Evolutionary conservation across 1,139 yeast species (phyloP), one percentile per base, ranked within the genome.

Genomic region (Pichia sp.): DNA sequence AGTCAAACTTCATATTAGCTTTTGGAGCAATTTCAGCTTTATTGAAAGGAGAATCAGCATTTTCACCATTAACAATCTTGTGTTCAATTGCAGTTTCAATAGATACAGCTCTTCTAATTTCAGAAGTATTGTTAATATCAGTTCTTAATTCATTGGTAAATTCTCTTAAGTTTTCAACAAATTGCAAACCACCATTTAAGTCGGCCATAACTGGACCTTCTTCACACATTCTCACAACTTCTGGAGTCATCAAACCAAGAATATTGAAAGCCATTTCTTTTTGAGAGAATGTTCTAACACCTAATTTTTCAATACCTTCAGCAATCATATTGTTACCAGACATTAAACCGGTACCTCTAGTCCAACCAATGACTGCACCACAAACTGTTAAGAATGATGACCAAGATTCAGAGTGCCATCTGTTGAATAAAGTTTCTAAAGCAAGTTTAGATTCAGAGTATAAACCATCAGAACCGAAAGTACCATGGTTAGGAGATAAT

Each of bases 321-420:
- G 98, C 97, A 66, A 92, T 87, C 64, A 89, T 84, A 73, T 92
- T 92, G 76, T 92, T 92, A 59, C 84, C 97, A 62, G 90, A 77
- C 98, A 92, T 92, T 64, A 92, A 82, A 64, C 98, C 98, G 52
- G 98, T 92, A 69, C 98, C 98, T 78, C 98, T 87, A 53, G 98
- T 92, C 98, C 98, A 92, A 65, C 98, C 98, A 68, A 92, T 92
- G 55, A 92, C 79, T 44, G 97, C 97, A 75, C 98, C 98, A 69
- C 97, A 90, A 53, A 92, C 75, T 52, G 97, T 92, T 70, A 92
- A 82, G 73, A 87, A 94, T 56, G 86, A 74, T 45, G 83, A 82
- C 98, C 98, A 92, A 52, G 90, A 87, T 75, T 92, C 98, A 42
- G 97, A 90, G 69, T 83, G 78, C 98, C 98, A 92, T 77, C 97